Base-by-base conservation (phyloP, 495 filamentous ascomycete genomes). In the Sordaria brevicollis region DNA sequence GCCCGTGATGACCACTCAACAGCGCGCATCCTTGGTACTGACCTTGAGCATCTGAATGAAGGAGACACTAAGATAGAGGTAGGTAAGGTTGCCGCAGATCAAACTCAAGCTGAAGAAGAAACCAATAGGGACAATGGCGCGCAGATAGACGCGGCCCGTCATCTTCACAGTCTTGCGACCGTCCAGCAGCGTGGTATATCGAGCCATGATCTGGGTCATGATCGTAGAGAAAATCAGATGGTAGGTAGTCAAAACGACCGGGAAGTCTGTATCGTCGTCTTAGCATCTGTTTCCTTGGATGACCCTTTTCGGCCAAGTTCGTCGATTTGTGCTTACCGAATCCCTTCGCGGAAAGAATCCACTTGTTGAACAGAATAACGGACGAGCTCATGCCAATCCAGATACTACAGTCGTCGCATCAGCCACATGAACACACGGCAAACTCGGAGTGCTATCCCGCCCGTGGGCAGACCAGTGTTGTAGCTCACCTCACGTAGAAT, bases 41-140 rank as follows among this genome's bases (percentile, higher is more conserved):
- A 90, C 90, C 92, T 97, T 97, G 75, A 97, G 87, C 93, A 97
- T 97, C 84, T 97, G 93, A 79, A 97, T 97, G 81, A 97, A 97
- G 57, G 93, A 88, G 71, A 97, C 93, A 76, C 90, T 92, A 71
- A 97, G 87, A 81, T 95, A 96, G 66, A 97, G 84, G 77, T 97
- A 97, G 69, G 94, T 92, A 77, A 94, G 85, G 82, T 97, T 97
- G 70, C 93, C 91, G 82, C 92, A 97, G 76, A 97, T 97, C 87
- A 97, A 86, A 80, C 90, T 93, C 83, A 96, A 83, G 81, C 90
- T 93, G 86, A 96, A 97, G 85, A 94, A 94, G 70, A 96, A 77
- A 71, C 93, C 93, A 77, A 97, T 97, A 33, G 93, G 93, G 36
- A 97, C 90, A 75, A 97, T 96, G 33, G 92, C 92, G 75, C 93